These are phyloP conservation scores for Ceratocystis lukuohia DNA, from an alignment of 2,329 filamentous ascomycete species.

Conservation along the genomic window DNA sequence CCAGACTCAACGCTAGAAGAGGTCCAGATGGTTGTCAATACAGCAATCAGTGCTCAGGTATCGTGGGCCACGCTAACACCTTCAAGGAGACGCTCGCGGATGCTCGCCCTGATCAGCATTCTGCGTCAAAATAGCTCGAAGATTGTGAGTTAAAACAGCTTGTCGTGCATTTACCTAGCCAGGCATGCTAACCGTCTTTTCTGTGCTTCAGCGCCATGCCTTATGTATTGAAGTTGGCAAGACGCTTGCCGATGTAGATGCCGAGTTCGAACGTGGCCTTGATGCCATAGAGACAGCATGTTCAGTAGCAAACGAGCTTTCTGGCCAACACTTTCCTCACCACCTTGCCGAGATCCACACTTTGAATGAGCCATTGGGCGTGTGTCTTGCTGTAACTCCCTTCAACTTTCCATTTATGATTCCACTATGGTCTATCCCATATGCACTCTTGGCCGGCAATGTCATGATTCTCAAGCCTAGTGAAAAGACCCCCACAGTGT, in stretches of 20 bases:
- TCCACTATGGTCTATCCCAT: slow-evolving; percentile 35
- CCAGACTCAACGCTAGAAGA: slow-evolving; percentile 22
- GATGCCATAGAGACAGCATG: slow-evolving; percentile 22
- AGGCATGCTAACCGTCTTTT: not conserved
- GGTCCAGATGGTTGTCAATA: slow-evolving; percentile 19
- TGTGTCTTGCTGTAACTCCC: slow-evolving; percentile 41
- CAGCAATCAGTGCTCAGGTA: slow-evolving; percentile 18
- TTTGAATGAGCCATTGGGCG: slow-evolving; percentile 33
- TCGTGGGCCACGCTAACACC: slow-evolving; percentile 15
- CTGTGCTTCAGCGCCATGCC: slow-evolving; percentile 4
- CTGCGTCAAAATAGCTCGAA: slow-evolving; percentile 13
- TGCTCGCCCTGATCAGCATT: slow-evolving; percentile 10
- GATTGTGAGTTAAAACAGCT: slow-evolving; percentile 16
- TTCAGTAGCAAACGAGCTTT: slow-evolving; percentile 16
- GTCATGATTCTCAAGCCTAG: slow-evolving; percentile 39
- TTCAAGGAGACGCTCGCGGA: slow-evolving; percentile 1
- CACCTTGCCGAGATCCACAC: slow-evolving; percentile 18
- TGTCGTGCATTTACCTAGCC: not conserved
- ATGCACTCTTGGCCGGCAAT: slow-evolving; percentile 36
- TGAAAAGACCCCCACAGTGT: slow-evolving; percentile 39
- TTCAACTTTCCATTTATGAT: slow-evolving; percentile 41
- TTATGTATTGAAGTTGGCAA: slow-evolving; percentile 21
- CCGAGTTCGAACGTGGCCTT: slow-evolving; percentile 22
- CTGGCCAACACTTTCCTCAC: slow-evolving; percentile 15
- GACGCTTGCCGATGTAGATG: slow-evolving; percentile 21